Base-by-base conservation (phyloP, 768 basidiomycete genomes). In the Termitomyces sp. region DNA sequence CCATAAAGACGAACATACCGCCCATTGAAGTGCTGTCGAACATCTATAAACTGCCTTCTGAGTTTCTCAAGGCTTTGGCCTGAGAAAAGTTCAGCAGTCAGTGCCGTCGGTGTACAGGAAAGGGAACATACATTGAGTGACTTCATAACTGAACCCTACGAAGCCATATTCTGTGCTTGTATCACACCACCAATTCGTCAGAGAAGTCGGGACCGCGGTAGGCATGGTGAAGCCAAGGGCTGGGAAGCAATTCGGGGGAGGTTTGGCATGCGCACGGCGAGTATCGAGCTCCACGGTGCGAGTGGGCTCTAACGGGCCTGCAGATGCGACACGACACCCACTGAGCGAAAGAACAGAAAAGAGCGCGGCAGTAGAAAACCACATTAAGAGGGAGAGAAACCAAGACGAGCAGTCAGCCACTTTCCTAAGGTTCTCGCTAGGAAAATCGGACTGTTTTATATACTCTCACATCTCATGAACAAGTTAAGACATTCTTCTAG, bases 101-200 rank as follows among this genome's bases (percentile, higher is more conserved):
- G 14, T 26, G 20, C 30, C n/a, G 42, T 34, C 42, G 2, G 16
- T 22, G 43, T 14, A 12, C 18, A 56, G 33, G 20, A 62, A 14
- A 45, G 33, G 27, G 33, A 53, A 55, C 58, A 18, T 46, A 87
- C 88, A 89, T 12, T 73, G 76, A 42, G 84, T 81, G 24, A 91
- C 77, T 64, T 88, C 88, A 62, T 91, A 91, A 67, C 87, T 87
- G 70, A 91, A 87, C 0, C 88, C 89, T 50, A 91, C 71, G 67
- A 91, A 91, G 0, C 82, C 89, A 63, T 89, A 90, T 67, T 92
- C 89, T 0, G 80, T 82, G 54, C 72, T 70, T 37, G 72, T 67
- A 55, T 80, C 68, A 66, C 89, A 92, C 89, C 88, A 87, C 85
- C 85, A 87, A 52, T 75, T 73, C 10, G 72, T 70, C 36, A 76